Base-by-base conservation (phyloP, 2,329 filamentous ascomycete genomes). In the Claviceps sp. region DNA sequence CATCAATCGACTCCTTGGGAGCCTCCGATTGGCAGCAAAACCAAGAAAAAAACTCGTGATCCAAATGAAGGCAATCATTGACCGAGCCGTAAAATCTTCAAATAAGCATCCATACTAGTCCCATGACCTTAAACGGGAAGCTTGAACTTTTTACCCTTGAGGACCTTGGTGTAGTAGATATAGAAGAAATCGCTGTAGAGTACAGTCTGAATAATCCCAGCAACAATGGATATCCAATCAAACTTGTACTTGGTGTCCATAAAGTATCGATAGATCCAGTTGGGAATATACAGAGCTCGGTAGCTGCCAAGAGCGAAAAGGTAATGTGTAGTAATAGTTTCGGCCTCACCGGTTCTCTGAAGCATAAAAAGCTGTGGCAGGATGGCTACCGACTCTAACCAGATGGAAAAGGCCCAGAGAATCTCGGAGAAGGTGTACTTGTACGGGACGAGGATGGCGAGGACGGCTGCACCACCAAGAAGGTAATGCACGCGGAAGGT, bases 101-200 rank as follows among this genome's bases (percentile, higher is more conserved):
- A 42, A 44, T 4, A 19, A 34, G 8, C 10, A 37, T 17, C 22
- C 14, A 34, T 30, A n/a, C 19, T 30, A 13, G 10, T 3, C 8
- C 14, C 22, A 39, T 6, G 42, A 8, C 39, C 59, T 75, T 80
- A 91, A 59, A 91, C 87, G 2, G 87, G 87, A 54, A 91, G 75
- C 69, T 89, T 87, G 69, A 91, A 91, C 74, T 88, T 90, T 76
- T 88, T 87, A 61, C 87, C 87, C 74, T 90, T 88, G 71, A 90
- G 73, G 47, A 91, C 85, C 82, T 96, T 97, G 55, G 85, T 95
- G 73, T 96, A 98, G 75, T 98, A 98, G 64, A 98, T 91, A 78
- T 90, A 98, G 80, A 98, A 98, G 75, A 98, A 98, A 73, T 98
- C 93, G 57, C 89, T 95, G 74, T 98, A 98, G 54, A 98, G 76